A percentile compares a stretch with the other conserved stretches of the same genome.
Conservation (phyloP, 73 alveolate genomes). For the Tetrahymena borealis region DNA sequence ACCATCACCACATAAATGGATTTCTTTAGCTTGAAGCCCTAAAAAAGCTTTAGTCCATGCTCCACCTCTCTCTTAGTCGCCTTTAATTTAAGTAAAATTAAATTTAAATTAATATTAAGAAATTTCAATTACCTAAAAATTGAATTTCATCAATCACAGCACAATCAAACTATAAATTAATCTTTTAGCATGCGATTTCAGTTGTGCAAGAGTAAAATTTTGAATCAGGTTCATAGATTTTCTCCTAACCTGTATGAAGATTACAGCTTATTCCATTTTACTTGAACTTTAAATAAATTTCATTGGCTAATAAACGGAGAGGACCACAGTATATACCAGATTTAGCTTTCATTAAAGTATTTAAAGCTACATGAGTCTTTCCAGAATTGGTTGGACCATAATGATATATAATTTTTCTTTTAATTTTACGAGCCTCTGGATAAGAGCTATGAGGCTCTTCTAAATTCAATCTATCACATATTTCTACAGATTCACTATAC, state of each 20-base stretch:
- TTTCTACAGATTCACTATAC: not conserved
- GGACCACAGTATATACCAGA: conserved; percentile 73
- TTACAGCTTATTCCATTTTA: conserved; percentile 49
- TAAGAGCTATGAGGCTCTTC: conserved; percentile 65
- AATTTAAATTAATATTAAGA: not conserved
- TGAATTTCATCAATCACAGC: conserved; percentile 78
- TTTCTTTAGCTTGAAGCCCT: conserved; percentile 57
- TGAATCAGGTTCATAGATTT: conserved; percentile 11
- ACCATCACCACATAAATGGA: conserved; percentile 71
- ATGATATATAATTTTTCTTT: conserved; percentile 50
- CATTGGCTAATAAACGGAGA: conserved; percentile 66
- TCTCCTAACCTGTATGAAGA: conserved; percentile 65
- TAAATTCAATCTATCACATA: conserved; percentile 33
- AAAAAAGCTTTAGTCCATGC: conserved; percentile 66
- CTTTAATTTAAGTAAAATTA: conserved; percentile 16
- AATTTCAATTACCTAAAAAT: not conserved
- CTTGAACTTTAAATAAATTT: conserved; percentile 49
- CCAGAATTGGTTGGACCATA: conserved; percentile 76
- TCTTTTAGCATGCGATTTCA: conserved; percentile 42
- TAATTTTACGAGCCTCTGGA: conserved; percentile 55
- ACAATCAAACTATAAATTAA: conserved; percentile 48
- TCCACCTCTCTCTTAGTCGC: conserved; percentile 59
- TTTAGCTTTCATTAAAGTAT: conserved; percentile 48
- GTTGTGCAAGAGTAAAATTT: conserved; percentile 63
- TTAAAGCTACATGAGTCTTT: conserved; percentile 58